Conservation (phyloP, 768 basidiomycete genomes). For the Boletus coccyginus region DNA sequence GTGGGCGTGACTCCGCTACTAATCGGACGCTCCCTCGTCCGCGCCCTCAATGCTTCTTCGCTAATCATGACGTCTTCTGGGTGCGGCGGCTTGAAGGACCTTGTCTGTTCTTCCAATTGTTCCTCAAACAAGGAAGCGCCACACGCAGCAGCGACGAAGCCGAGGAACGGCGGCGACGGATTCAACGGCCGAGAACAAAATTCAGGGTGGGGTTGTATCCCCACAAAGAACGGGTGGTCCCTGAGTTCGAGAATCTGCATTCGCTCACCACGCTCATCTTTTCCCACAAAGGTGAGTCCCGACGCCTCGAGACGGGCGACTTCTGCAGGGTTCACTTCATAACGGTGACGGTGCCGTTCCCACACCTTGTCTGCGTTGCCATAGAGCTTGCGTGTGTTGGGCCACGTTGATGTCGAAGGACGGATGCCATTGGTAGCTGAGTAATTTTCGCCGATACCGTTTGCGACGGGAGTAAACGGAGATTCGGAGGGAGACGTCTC, state of each 20-base stretch:
- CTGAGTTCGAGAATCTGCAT: conserved; percentile 95
- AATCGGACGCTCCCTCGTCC: conserved; percentile 31
- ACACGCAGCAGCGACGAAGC: conserved; percentile 83
- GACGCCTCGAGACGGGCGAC: conserved; percentile 67
- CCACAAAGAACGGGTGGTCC: conserved; percentile 93
- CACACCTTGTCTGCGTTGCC: conserved; percentile 80
- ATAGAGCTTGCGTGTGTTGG: conserved; percentile 74
- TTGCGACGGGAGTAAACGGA: conserved; percentile 1
- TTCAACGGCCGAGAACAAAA: conserved; percentile 98
- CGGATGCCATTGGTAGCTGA: conserved; percentile 7
- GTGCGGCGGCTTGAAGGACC: conserved; percentile 68
- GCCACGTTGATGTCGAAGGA: conserved; percentile 59
- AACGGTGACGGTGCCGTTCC: conserved; percentile 95
- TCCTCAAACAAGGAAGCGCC: conserved; percentile 56
- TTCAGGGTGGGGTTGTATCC: conserved; percentile 95
- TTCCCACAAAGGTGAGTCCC: conserved; percentile 80
- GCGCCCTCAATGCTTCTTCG: conserved; percentile 53
- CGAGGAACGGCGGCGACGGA: conserved; percentile 96
- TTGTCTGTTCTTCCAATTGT: conserved; percentile 66
- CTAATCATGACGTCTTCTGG: conserved; percentile 71
- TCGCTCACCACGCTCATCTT: conserved; percentile 92
- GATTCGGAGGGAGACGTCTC: conserved; percentile 13
- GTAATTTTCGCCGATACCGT: neutral
- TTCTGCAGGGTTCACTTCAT: conserved; percentile 92
- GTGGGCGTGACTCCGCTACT: conserved; percentile 21